Base-by-base conservation (phyloP, 169 alveolate species). In the Plasmodium berghei region DNA sequence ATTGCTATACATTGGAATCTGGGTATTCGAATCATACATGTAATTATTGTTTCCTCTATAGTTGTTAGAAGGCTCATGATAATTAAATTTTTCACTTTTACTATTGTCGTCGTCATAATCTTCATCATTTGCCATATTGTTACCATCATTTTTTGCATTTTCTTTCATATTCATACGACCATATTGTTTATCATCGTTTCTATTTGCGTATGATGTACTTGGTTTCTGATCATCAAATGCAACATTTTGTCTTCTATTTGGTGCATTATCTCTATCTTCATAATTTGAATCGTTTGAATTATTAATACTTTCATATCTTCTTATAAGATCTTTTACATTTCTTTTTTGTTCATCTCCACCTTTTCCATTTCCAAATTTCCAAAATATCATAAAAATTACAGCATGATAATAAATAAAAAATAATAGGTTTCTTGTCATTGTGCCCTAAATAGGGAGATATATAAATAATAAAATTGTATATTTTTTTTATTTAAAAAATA, bases 341-440 rank as follows among this genome's bases (percentile, higher is more conserved):
- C 59, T 70, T 64, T 26, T 6, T 22, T 49, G n/a, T 24, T 16
- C 45, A 18, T n/a, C 49, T 46, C 66, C 77, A n/a, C 55, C 80
- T 1, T 24, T 4, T 55, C 49, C 89, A 77, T 77, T 48, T 63
- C 18, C 62, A 56, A 52, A 16, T 18, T 64, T 63, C 89, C 89
- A 77, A 20, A 45, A 24, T 12, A 45, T 1, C 10, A 77, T 42
- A 52, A 64, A 45, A 52, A 20, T 40, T 16, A 6, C 34, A 22
- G 55, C 16, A 14, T 20, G 73, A 58, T 22, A 14, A 58, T 20
- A 48, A 24, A 77, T 18, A 45, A 69, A 58, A 14, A 77, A 64
- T 24, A 16, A 20, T 52, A 34, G 28, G 12, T 77, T 77, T 77
- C 46, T 52, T 59, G 26, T 55, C 63, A 58, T 64, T 26, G 45